phyloP scores from a whole-genome alignment of 2,329 filamentous ascomycete genomes.

The Botryotinia calthae region DNA sequence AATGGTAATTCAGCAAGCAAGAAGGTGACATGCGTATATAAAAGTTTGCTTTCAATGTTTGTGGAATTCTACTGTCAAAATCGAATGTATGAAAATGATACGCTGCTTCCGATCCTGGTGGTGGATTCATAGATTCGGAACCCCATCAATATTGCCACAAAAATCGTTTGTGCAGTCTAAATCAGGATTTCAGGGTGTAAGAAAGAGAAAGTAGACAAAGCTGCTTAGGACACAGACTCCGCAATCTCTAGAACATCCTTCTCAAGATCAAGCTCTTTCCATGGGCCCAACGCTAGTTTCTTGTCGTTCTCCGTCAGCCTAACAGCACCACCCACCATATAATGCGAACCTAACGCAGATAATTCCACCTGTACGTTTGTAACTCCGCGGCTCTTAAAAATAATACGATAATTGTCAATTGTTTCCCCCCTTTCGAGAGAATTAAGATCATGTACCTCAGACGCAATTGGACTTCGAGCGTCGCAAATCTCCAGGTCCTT shows the following conservation, averaged over 20 bases:
- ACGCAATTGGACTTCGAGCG: constrained; percentile 43
- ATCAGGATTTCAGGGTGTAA: not conserved
- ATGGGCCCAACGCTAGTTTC: constrained; percentile 23
- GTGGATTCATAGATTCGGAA: not conserved
- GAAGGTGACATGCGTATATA: not conserved
- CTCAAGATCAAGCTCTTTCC: constrained; percentile 31
- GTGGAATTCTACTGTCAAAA: not conserved
- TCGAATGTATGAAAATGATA: not conserved
- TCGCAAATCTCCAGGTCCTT: constrained; percentile 64
- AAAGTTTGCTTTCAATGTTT: not conserved
- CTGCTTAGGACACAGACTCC: constrained; percentile 17
- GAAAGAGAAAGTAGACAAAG: not conserved
- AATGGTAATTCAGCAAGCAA: not conserved
- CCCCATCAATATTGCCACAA: not conserved
- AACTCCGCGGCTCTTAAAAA: constrained; percentile 32
- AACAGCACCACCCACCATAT: constrained; percentile 36
- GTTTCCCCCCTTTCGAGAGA: constrained; percentile 31
- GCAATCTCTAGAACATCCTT: constrained; percentile 31
- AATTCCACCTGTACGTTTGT: constrained; percentile 36
- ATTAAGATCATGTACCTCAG: constrained; percentile 16
- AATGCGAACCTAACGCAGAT: constrained; percentile 32
- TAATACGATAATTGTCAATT: constrained; percentile 28
- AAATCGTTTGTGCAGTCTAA: no score
- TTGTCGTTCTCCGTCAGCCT: constrained; percentile 20
- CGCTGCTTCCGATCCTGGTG: not conserved